Percentiles rank a stretch among this genome's conserved stretches.
Conservation (phyloP, 257 asterid genomes). For the Agastache rugosa region DNA sequence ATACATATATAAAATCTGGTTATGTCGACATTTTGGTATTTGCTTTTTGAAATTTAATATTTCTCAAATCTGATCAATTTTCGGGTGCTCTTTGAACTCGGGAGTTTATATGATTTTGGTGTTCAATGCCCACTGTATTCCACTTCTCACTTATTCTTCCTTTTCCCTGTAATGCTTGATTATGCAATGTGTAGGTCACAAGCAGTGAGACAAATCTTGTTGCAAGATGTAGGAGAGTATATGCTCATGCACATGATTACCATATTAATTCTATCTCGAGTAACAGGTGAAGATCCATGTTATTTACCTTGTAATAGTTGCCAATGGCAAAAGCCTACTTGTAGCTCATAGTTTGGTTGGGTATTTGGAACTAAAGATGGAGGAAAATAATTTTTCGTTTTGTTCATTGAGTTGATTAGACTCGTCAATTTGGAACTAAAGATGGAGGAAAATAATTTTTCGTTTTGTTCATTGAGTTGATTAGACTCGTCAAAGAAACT, state of each 20-base stretch:
- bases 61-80: constrained; percentile 20
- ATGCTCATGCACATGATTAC: constrained; percentile 92
- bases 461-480: background rate
- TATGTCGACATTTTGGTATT: constrained; percentile 6
- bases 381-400: background rate
- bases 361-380: background rate
- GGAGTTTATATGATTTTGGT: constrained; percentile 18
- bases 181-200: constrained; percentile 58
- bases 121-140: constrained; percentile 28
- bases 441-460: background rate
- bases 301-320: constrained; percentile 17
- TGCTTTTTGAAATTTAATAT: background rate
- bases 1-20: background rate
- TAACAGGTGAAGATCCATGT: constrained; percentile 63
- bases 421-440: constrained; percentile 1
- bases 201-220: constrained; percentile 77
- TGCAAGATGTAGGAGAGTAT: constrained; percentile 86
- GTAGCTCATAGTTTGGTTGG: constrained; percentile 24
- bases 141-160: background rate
- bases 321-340: constrained; percentile 13
- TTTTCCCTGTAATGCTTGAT: constrained; percentile 33
- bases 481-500: constrained; percentile 10
- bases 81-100: constrained; percentile 17
- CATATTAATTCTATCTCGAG: constrained; percentile 88
- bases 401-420: constrained; percentile 3